phyloP scores from a whole-genome alignment of 148 eudicot genomes.

The Rhododendron mucronatum region DNA sequence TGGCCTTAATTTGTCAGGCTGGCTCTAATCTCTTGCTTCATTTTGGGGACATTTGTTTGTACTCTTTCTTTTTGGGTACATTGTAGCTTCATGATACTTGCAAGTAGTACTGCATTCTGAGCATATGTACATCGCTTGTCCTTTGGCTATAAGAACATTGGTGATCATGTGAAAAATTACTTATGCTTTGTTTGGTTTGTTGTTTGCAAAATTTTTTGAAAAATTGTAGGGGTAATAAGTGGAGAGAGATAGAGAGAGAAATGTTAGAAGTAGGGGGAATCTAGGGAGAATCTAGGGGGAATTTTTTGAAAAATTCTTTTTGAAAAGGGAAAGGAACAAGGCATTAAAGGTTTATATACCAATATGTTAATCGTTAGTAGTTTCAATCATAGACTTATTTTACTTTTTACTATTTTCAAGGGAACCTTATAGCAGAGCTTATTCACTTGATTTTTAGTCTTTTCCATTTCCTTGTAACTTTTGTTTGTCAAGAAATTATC shows the following conservation, averaged over 20 bases:
- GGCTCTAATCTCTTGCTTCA: constrained; percentile 96
- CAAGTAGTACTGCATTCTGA: neutral
- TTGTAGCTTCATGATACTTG: neutral
- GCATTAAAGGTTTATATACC: neutral
- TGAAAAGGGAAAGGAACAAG: no score
- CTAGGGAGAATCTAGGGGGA: neutral
- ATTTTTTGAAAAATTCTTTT: neutral
- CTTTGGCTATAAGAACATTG: neutral
- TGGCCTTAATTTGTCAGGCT: constrained; percentile 94
- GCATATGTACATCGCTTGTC: neutral
- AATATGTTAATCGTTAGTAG: neutral
- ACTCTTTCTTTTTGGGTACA: constrained; percentile 3
- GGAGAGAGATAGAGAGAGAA: no score
- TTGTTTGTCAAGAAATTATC: neutral
- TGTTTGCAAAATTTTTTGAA: no score
- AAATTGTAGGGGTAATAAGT: no score
- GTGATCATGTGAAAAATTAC: neutral
- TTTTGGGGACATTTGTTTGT: constrained; percentile 99
- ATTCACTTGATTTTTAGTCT: constrained; percentile 5
- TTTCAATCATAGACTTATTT: neutral
- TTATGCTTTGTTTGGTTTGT: accelerated
- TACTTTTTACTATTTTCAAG: no score
- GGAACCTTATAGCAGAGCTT: neutral
- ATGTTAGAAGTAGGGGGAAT: no score
- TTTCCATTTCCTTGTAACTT: neutral